Evolutionary conservation across 2,329 filamentous ascomycete genomes (phyloP).

Genomic region (Aspergillus persii): DNA sequence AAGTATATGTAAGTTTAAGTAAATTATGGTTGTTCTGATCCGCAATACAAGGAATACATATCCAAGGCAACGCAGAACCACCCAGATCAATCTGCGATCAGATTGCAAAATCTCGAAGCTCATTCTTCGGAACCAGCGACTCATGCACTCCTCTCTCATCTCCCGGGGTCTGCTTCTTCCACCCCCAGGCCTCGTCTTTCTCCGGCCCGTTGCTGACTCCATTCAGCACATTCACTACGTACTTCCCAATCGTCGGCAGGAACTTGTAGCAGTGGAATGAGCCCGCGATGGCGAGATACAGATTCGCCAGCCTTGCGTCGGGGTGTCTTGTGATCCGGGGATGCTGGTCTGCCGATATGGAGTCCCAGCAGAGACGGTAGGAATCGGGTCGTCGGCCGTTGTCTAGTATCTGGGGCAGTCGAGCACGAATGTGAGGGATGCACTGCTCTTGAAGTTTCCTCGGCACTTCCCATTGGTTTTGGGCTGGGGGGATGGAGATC

Average conservation of each 20-base stretch:
- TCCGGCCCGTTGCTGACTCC: conserved; percentile 46
- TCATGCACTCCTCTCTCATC: conserved; percentile 28
- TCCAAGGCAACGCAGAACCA: no score
- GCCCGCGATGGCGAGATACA: conserved; percentile 62
- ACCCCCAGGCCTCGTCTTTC: conserved; percentile 28
- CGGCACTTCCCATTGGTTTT: conserved; percentile 44
- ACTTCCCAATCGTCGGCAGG: conserved; percentile 60
- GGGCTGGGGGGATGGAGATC: conserved; percentile 52
- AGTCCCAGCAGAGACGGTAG: conserved; percentile 58
- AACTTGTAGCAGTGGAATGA: conserved; percentile 68
- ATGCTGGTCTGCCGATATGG: conserved; percentile 61
- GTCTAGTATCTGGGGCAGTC: conserved; percentile 30
- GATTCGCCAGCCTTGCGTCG: conserved; percentile 48
- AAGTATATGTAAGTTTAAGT: no score
- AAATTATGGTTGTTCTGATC: no score
- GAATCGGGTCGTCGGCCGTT: conserved; percentile 35
- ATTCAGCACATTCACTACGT: conserved; percentile 38
- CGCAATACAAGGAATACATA: no score
- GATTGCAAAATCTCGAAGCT: conserved; percentile 20
- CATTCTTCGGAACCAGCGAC: conserved; percentile 25
- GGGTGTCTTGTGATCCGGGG: conserved; percentile 57
- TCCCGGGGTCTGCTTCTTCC: conserved; percentile 19
- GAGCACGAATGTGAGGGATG: conserved; percentile 20
- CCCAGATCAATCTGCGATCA: no score
- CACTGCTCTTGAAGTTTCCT: conserved; percentile 45